Evolutionary conservation across 208 protist species (phyloP).

Genomic region (Crithidia acanthocephali): DNA sequence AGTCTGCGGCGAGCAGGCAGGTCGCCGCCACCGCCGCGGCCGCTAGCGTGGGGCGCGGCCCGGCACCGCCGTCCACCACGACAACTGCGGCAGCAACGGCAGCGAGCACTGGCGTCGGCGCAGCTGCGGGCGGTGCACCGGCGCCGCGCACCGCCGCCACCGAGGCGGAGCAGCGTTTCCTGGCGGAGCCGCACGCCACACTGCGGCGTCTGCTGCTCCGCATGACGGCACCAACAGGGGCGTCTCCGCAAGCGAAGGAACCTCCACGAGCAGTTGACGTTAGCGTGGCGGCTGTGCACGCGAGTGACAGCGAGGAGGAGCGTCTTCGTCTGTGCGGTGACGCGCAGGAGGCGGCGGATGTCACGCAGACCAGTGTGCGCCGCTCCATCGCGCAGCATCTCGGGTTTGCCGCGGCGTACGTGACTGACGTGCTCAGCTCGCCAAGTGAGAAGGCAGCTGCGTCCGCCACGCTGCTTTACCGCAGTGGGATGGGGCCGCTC

Average conservation of each 20-base stretch:
- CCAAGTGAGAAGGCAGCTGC: neutral
- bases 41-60: neutral
- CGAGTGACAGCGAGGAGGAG: neutral
- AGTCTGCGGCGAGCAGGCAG: neutral
- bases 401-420: slow-evolving; percentile 23
- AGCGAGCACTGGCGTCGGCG: neutral
- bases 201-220: slow-evolving; percentile 31
- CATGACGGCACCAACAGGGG: neutral
- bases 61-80: too few relatives aligned
- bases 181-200: slow-evolving; percentile 53
- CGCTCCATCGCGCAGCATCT: slow-evolving; percentile 24
- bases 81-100: neutral
- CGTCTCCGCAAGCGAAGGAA: too few relatives aligned
- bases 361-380: slow-evolving; percentile 22
- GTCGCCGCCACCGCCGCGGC: too few relatives aligned
- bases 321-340: neutral
- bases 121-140: neutral
- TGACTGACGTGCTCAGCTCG: slow-evolving; percentile 22
- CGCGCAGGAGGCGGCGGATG: neutral
- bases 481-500: neutral
- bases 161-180: slow-evolving; percentile 41
- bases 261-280: too few relatives aligned
- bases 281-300: neutral
- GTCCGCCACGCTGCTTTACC: neutral
- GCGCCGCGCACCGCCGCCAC: slow-evolving; percentile 2